A percentile compares a stretch with the other conserved stretches of the same genome.
Conservation (phyloP, 345 rosid species). For the Mangifera indica region DNA sequence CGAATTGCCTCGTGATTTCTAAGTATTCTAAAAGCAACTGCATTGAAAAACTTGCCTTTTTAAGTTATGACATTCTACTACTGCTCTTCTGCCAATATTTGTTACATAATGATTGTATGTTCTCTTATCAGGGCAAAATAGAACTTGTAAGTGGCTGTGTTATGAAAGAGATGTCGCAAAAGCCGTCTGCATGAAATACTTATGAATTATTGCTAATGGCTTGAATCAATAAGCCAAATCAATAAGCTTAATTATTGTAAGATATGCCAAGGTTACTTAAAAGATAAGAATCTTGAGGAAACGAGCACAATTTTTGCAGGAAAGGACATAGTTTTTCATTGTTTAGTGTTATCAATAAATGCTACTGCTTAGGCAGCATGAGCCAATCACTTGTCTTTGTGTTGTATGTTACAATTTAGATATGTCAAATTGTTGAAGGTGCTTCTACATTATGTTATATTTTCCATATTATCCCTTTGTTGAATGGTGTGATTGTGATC, state of each 20-base stretch:
- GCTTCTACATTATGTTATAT: no score
- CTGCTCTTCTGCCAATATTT: background rate
- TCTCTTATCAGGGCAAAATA: conserved; percentile 21
- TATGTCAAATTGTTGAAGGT: no score
- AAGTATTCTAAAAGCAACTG: no score
- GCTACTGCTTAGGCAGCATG: background rate
- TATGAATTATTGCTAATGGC: background rate
- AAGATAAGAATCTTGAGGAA: background rate
- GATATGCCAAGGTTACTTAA: background rate
- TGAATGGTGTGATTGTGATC: no score
- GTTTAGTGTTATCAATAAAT: background rate
- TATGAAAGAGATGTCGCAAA: background rate
- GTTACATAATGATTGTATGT: background rate
- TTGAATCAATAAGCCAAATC: background rate
- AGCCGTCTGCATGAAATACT: background rate
- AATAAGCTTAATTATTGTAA: background rate
- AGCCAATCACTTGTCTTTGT: no score
- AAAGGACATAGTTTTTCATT: background rate
- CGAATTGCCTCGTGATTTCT: no score
- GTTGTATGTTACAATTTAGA: no score
- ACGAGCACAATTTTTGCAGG: background rate
- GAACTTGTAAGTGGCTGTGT: background rate
- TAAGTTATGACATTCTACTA: no score
- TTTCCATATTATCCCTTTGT: no score
- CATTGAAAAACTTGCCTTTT: no score